Conservation (phyloP, 345 rosid species). For the rapeseed (Brassica napus) region Da-Ae NC_063436.1:6022501-6023000, state of each 20-base stretch:
- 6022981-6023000: not conserved
- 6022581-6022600: not conserved
- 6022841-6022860: not conserved
- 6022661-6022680: not conserved
- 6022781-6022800: not conserved
- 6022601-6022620: not conserved
- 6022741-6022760: not conserved
- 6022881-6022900: not conserved
- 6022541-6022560: not conserved
- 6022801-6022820: not conserved
- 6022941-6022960: not conserved
- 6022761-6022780: not conserved
- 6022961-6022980: not conserved
- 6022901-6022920: not conserved
- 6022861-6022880: not conserved
- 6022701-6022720: not conserved
- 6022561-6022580: not conserved
- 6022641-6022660: not conserved
- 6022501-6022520: not conserved
- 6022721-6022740: not conserved
- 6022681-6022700: not conserved
- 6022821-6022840: not conserved
- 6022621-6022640: not conserved
- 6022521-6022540: not conserved
- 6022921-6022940: not conserved